These are phyloP conservation scores for Parastagonospora avenae DNA, from an alignment of 2,329 filamentous ascomycete species.

Conservation along the genomic window DNA sequence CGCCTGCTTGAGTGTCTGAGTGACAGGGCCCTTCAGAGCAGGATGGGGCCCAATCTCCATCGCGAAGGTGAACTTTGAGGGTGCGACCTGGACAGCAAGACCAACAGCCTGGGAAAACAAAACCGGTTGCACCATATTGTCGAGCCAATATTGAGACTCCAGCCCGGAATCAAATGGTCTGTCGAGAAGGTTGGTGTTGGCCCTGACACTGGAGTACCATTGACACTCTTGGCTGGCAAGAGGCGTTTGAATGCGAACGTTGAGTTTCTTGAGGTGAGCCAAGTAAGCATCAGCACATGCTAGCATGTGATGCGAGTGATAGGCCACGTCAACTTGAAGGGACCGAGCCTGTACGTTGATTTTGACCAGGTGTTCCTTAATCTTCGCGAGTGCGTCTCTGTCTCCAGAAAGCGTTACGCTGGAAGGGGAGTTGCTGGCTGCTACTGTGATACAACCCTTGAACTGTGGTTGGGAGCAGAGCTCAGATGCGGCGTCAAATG, in stretches of 20 bases:
- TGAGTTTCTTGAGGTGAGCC: slow-evolving; percentile 3
- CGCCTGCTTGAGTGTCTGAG: slow-evolving; percentile 6
- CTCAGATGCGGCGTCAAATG: slow-evolving; percentile 1
- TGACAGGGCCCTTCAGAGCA: slow-evolving; percentile 40
- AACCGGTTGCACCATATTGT: slow-evolving; percentile 8
- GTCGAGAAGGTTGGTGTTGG: not conserved
- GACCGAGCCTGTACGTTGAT: slow-evolving; percentile 6
- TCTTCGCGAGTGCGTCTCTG: slow-evolving; percentile 14
- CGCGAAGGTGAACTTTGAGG: not conserved
- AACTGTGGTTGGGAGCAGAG: not conserved
- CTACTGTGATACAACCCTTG: slow-evolving; percentile 5
- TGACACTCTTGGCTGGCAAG: no score
- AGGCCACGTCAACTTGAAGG: slow-evolving; percentile 48
- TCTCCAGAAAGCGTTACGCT: slow-evolving; percentile 19
- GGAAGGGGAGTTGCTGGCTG: slow-evolving; percentile 14
- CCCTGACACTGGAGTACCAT: slow-evolving; percentile 6
- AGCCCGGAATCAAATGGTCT: slow-evolving; percentile 16
- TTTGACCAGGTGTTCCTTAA: slow-evolving; percentile 5
- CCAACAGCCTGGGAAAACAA: slow-evolving; percentile 3
- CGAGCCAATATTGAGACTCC: slow-evolving; percentile 4
- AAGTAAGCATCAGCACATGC: slow-evolving; percentile 12
- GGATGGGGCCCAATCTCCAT: slow-evolving; percentile 55
- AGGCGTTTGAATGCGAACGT: not conserved
- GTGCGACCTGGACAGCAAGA: not conserved
- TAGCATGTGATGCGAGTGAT: slow-evolving; percentile 41